phyloP scores from a whole-genome alignment of 2,329 filamentous ascomycete genomes.

The Trichophyton verrucosum region DNA sequence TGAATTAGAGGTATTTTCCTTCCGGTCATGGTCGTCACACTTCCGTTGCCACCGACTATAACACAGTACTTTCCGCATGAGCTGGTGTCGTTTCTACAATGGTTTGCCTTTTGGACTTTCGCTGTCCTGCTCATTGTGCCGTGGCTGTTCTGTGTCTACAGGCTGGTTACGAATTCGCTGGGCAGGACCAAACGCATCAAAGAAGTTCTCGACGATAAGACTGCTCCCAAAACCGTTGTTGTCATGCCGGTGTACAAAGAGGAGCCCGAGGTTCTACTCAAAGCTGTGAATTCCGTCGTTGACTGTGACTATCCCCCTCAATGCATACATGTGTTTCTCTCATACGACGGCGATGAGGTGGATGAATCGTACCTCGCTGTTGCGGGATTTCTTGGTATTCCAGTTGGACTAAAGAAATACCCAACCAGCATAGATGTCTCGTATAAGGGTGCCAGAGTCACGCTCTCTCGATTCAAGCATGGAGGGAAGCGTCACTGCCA shows the following conservation, averaged over 20 bases:
- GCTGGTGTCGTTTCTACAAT: conserved; percentile 65
- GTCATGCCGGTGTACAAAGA: conserved; percentile 98
- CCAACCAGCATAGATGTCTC: conserved; percentile 82
- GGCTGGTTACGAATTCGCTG: conserved; percentile 75
- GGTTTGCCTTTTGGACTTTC: conserved; percentile 94
- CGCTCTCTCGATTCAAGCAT: conserved; percentile 81
- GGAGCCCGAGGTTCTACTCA: conserved; percentile 67
- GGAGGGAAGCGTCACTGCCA: conserved; percentile 91
- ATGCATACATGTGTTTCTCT: conserved; percentile 89
- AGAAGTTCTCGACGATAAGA: conserved; percentile 67
- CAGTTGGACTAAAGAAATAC: conserved; percentile 61
- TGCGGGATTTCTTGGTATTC: conserved; percentile 71
- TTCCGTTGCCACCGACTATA: conserved; percentile 65
- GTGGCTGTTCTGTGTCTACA: conserved; percentile 87
- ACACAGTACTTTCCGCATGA: conserved; percentile 56
- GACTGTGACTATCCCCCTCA: conserved; percentile 86
- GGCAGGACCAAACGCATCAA: conserved; percentile 74
- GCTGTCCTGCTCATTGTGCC: conserved; percentile 72
- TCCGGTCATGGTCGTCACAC: conserved; percentile 85
- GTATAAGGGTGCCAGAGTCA: conserved; percentile 72
- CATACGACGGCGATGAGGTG: conserved; percentile 81
- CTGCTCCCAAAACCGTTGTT: conserved; percentile 85
- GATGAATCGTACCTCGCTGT: conserved; percentile 83
- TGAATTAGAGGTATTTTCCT: conserved; percentile 61
- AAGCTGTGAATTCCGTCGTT: conserved; percentile 80